These are phyloP conservation scores for Neurospora sp. DNA, from an alignment of 495 filamentous ascomycete species.

Conservation along the genomic window DNA sequence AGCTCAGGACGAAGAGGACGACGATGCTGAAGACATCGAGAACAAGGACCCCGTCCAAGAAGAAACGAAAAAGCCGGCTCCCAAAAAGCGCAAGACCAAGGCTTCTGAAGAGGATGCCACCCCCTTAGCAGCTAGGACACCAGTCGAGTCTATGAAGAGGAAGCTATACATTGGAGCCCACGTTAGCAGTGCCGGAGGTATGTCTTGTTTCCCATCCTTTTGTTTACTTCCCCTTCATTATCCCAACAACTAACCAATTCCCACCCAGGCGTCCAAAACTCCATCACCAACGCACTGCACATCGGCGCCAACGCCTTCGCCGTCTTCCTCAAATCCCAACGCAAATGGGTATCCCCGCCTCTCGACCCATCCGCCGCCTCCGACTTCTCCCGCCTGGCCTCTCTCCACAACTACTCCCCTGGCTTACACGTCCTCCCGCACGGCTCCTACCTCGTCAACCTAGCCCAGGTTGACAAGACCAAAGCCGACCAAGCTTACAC, in stretches of 20 bases:
- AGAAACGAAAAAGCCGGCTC: constrained; percentile 16
- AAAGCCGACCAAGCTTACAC: constrained; percentile 83
- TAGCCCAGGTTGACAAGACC: constrained; percentile 67
- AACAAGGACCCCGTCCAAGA: constrained; percentile 12
- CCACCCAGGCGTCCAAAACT: constrained; percentile 69
- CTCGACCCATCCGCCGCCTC: constrained; percentile 55
- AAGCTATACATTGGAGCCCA: constrained; percentile 84
- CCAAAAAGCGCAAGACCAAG: constrained; percentile 42
- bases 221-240: not conserved
- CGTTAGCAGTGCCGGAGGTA: constrained; percentile 79
- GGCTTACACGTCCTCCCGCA: constrained; percentile 70
- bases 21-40: constrained; percentile 14
- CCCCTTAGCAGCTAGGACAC: constrained; percentile 59
- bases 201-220: constrained; percentile 6
- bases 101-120: constrained; percentile 36
- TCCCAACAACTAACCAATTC: not conserved
- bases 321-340: constrained; percentile 88
- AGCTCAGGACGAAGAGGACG: constrained; percentile 9
- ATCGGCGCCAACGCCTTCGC: constrained; percentile 91
- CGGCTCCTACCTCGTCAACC: constrained; percentile 92
- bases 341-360: constrained; percentile 85
- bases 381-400: constrained; percentile 56
- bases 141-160: constrained; percentile 48
- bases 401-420: constrained; percentile 63
- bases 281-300: constrained; percentile 65